Evolutionary conservation across 106 monocot species (phyloP).

Genomic region (Posidonia australis): DNA sequence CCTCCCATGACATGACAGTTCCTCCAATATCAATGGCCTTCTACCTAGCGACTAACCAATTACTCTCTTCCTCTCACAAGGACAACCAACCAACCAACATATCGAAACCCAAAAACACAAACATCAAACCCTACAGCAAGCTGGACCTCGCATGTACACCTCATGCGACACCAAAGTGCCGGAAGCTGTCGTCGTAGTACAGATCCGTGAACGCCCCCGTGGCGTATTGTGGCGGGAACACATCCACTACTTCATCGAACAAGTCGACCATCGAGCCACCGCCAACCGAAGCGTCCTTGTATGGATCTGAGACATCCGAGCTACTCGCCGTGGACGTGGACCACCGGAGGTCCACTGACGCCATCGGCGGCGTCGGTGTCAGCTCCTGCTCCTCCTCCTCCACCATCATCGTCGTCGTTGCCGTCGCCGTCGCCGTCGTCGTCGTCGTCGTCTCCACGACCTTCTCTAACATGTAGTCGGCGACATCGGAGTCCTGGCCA

Average conservation of each 20-base stretch:
- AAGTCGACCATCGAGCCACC: background rate
- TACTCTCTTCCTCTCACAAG: too few species aligned
- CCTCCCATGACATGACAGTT: too few species aligned
- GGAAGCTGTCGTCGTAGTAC: background rate
- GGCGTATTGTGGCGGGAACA: too few species aligned
- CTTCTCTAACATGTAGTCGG: constrained; percentile 7
- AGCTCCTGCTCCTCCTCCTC: background rate
- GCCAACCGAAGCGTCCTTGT: background rate
- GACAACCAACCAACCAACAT: too few species aligned
- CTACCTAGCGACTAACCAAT: too few species aligned
- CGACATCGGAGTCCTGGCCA: constrained; percentile 43
- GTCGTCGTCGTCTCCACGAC: background rate
- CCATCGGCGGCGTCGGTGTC: background rate
- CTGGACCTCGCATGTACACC: too few species aligned
- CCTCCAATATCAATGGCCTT: too few species aligned
- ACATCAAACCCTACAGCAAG: too few species aligned
- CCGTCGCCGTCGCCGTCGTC: background rate
- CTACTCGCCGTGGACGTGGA: background rate
- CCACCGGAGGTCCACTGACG: background rate
- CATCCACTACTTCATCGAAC: too few species aligned
- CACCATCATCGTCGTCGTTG: background rate
- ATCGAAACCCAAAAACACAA: too few species aligned
- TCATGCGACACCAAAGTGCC: too few species aligned
- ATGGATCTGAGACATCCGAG: background rate
- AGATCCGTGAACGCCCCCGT: background rate